Base-by-base conservation (phyloP, 1,139 yeast genomes). In the Yamadazyma diospyri region DNA sequence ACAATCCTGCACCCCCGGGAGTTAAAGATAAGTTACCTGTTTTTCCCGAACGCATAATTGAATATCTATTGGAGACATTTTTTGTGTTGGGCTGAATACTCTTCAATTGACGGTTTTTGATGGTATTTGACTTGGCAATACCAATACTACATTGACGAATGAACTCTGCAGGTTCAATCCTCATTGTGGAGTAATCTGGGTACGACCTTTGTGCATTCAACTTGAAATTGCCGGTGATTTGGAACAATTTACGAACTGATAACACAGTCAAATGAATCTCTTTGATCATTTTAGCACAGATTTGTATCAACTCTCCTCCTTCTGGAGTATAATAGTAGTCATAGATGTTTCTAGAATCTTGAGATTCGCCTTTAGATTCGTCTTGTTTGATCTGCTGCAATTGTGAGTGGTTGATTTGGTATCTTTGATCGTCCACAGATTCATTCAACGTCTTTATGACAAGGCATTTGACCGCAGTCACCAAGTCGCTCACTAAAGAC, bases 171-270 rank as follows among this genome's bases (percentile, higher is more conserved):
- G 88, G 80, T n/a, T 78, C 70, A 5, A 82, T 69, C 40, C 69
- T 65, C 59, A 79, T 72, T 25, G 55, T 56, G 6, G 70, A 53
- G 43, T 85, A 85, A 52, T 87, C 88, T 1, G 92, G 86, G 50
- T 85, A 86, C 19, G 78, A 69, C 44, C 94, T 66, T 33, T 76
- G 80, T 2, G 69, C 55, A 22, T 81, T 77, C 35, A 87, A 61
- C 47, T 75, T 76, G 55, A 85, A 84, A 50, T 86, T 94, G 16
- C 94, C 89, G 15, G 82, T 75, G 25, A 75, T 57, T 16, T 76
- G 73, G 25, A 59, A 60, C 34, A 61, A 55, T 41, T 53, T 64
- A 42, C 60, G 53, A 22, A 69, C 55, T 32, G 70, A 81, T 34
- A 43, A 62, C 57, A 58, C 69, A 0, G 82, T 75, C 12, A 55